phyloP scores from a whole-genome alignment of 352 stramenopile genomes.

The Pythium myriotylum region DNA sequence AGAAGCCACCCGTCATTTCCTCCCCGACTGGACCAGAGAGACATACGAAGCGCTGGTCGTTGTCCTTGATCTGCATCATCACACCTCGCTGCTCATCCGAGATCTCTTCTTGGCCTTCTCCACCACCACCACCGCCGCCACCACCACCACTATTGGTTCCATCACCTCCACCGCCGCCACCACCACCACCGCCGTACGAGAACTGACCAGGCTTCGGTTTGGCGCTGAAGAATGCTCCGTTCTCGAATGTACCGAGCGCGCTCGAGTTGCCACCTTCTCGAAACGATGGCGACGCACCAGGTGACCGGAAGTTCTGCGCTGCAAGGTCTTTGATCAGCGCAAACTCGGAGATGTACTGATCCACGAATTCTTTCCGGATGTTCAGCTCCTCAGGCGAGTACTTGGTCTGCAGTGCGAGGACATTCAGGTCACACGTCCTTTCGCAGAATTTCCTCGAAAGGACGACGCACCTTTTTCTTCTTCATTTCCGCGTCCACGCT shows the following conservation, averaged over 20 bases:
- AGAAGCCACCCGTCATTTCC: too few species aligned
- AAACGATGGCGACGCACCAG: conserved; percentile 43
- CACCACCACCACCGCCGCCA: conserved; percentile 33
- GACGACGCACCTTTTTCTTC: conserved; percentile 72
- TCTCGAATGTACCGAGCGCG: conserved; percentile 62
- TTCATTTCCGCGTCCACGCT: conserved; percentile 76
- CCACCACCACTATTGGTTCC: conserved; percentile 31
- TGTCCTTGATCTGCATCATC: conserved; percentile 78
- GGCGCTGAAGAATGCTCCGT: conserved; percentile 57
- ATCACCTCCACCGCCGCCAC: conserved; percentile 27
- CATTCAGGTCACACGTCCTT: not conserved
- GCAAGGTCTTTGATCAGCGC: conserved; percentile 80
- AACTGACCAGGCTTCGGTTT: conserved; percentile 31
- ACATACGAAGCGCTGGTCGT: conserved; percentile 85
- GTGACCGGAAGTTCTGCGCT: conserved; percentile 55
- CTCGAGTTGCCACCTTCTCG: conserved; percentile 42
- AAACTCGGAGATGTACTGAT: conserved; percentile 81
- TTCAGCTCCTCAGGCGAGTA: conserved; percentile 71
- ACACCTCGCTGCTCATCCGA: conserved; percentile 68
- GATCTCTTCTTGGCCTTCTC: conserved; percentile 52
- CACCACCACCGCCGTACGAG: conserved; percentile 23
- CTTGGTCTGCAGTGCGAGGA: conserved; percentile 54
- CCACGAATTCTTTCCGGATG: conserved; percentile 79
- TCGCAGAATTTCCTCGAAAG: not conserved
- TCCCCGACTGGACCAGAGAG: too few species aligned